phyloP scores from a whole-genome alignment of 371 early-diverging fungal species.

The Massospora cicadina region DNA sequence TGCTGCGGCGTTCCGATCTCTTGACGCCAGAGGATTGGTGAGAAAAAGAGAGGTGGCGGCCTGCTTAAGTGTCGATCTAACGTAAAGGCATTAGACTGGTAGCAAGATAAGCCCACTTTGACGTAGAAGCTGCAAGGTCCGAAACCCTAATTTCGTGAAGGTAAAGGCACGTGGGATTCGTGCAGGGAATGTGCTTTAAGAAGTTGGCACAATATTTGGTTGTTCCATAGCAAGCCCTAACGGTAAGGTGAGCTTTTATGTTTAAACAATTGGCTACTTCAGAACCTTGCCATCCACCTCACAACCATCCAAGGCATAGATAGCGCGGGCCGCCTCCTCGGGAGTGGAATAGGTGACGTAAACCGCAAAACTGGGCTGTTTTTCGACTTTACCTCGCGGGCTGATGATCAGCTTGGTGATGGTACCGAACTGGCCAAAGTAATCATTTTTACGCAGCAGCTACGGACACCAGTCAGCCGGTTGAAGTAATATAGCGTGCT shows the following conservation, averaged over 20 bases:
- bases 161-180: constrained; percentile 82
- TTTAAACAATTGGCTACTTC: constrained; percentile 20
- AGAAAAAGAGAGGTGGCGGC: neutral
- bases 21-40: neutral
- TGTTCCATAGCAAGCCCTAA: constrained; percentile 79
- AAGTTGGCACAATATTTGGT: constrained; percentile 95
- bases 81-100: neutral
- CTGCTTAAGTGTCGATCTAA: neutral
- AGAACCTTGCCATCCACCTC: constrained; percentile 71
- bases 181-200: constrained; percentile 75
- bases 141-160: constrained; percentile 91
- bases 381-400: constrained; percentile 28
- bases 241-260: neutral
- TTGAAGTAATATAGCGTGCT: neutral
- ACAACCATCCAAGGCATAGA: constrained; percentile 83
- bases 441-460: constrained; percentile 61
- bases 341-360: constrained; percentile 76
- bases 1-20: neutral
- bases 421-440: constrained; percentile 95
- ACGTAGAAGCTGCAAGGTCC: constrained; percentile 33
- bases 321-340: constrained; percentile 79
- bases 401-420: constrained; percentile 82
- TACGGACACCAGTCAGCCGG: constrained; percentile 13
- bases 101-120: neutral
- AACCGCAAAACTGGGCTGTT: constrained; percentile 46